Evolutionary conservation across 2,329 filamentous ascomycete genomes (phyloP), one percentile per base, ranked within the genome.

Genomic region (Ilyonectria sp.): DNA sequence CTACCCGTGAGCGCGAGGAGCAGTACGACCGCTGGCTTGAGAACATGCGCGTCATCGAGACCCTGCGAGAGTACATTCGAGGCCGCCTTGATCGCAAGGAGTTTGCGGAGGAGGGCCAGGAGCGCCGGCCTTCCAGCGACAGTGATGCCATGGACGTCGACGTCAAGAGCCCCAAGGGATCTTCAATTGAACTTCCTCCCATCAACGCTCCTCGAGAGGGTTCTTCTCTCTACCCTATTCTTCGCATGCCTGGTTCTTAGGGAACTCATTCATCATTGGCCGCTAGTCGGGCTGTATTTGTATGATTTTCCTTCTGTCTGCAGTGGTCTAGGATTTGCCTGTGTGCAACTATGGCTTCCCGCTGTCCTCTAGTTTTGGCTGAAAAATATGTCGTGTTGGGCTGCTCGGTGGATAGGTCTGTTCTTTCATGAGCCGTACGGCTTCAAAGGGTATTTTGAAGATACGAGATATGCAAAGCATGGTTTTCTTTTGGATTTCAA

Each of bases 1-100:
- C 83, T 43, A 84, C 84, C 47, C 85, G 85, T 63, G 87, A 90
- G 74, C 86, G 87, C 29, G 89, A 90, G 75, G 88, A 90, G 77
- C 86, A 85, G 60, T 90, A 91, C 76, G 90, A 92, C 74, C 83
- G 85, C 63, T 92, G 90, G 90, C 80, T 92, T 13, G 88, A 91
- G 79, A 90, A 91, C 75, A 87, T 92, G 77, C 89, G 90, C 40
- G 85, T 88, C 58, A 90, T 92, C 59, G 90, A 92, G 80, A 86
- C 83, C 49, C 84, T 92, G 43, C 84, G 89, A 44, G 85, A 87
- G 69, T 87, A 89, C 68, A 84, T 92, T 60, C 84, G 84, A 53
- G 82, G 86, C 11, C 86, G 89, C 35, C 83, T 92, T n/a, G 83
- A 88, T 62, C 84, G 84, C 37, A 83, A 83, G 71, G 87, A 91